A percentile compares a stretch with the other conserved stretches of the same genome.
Evolutionary conservation across 352 stramenopile genomes (phyloP).

Genomic region (Globisporangium echinulatum): DNA sequence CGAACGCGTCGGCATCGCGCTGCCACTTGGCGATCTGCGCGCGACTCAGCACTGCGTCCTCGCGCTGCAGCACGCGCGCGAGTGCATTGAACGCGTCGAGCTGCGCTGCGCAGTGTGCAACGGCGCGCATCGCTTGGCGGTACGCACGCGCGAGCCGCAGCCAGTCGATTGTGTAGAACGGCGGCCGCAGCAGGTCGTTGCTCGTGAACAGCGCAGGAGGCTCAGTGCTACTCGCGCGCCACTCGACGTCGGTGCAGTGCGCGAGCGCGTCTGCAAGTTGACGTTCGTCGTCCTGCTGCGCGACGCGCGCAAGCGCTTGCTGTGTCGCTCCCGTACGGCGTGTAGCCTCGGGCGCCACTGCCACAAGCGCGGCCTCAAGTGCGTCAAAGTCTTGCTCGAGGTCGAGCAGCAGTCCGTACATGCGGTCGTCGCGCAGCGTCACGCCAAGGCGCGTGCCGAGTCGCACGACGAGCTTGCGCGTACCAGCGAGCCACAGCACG

Average conservation of each 20-base stretch:
- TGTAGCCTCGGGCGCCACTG: constrained; percentile 6
- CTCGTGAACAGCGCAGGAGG: constrained; percentile 32
- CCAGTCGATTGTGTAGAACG: constrained; percentile 57
- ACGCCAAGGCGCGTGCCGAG: constrained; percentile 41
- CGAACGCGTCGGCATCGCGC: constrained; percentile 28
- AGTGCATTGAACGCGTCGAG: constrained; percentile 62
- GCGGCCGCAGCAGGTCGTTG: constrained; percentile 36
- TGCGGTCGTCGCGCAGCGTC: constrained; percentile 38
- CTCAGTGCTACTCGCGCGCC: constrained; percentile 15
- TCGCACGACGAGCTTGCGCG: constrained; percentile 36
- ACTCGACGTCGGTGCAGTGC: constrained; percentile 41
- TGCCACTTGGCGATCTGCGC: constrained; percentile 51
- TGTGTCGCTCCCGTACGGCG: constrained; percentile 35
- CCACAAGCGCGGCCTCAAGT: background rate
- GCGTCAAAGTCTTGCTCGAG: constrained; percentile 41
- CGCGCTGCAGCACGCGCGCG: constrained; percentile 35
- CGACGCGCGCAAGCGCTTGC: constrained; percentile 16
- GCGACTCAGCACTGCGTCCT: constrained; percentile 37
- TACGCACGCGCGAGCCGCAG: constrained; percentile 40
- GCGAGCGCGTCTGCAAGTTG: constrained; percentile 7
- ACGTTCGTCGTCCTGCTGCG: constrained; percentile 17
- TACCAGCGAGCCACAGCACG: constrained; percentile 38
- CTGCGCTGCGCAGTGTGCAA: constrained; percentile 43
- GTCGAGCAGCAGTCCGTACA: constrained; percentile 63
- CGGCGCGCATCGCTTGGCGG: constrained; percentile 26